Conservation (phyloP, 345 rosid genomes). For the Acer negundo region DNA sequence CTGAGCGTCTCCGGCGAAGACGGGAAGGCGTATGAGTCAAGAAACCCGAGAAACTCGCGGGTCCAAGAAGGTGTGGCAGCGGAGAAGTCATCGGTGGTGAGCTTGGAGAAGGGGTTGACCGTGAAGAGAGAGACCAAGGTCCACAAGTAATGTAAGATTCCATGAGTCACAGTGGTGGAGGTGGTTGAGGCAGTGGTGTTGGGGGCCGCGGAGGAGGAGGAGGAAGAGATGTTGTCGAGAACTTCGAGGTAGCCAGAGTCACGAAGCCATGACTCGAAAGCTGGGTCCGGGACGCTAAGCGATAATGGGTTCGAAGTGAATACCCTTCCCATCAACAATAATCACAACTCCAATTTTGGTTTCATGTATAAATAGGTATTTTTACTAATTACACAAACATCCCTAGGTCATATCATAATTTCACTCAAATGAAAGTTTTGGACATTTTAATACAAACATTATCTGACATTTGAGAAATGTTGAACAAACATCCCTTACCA, state of each 20-base stretch:
- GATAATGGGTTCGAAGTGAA: constrained; percentile 68
- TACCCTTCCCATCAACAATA: constrained; percentile 24
- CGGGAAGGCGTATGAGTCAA: constrained; percentile 76
- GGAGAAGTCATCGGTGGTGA: constrained; percentile 76
- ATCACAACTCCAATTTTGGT: too few species aligned
- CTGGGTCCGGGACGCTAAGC: constrained; percentile 71
- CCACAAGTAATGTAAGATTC: constrained; percentile 26
- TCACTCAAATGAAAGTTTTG: too few species aligned
- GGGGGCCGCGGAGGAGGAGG: constrained; percentile 29
- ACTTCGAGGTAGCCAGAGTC: constrained; percentile 96
- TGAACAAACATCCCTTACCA: too few species aligned
- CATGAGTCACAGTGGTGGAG: constrained; percentile 33
- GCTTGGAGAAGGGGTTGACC: constrained; percentile 85
- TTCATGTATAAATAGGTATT: too few species aligned
- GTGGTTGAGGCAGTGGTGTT: constrained; percentile 24
- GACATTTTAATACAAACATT: too few species aligned
- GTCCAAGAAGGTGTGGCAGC: constrained; percentile 85
- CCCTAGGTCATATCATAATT: too few species aligned
- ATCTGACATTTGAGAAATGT: too few species aligned
- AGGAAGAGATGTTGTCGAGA: constrained; percentile 58
- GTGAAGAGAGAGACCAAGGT: constrained; percentile 63
- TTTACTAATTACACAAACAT: too few species aligned
- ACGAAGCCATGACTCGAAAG: constrained; percentile 91
- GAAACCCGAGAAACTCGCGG: constrained; percentile 63
- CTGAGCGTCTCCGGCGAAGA: constrained; percentile 56